Evolutionary conservation across 1,284 basidiomycete genomes (phyloP), one percentile per base, ranked within the genome.

Genomic region (Pyrrhoderma lamaoense): DNA sequence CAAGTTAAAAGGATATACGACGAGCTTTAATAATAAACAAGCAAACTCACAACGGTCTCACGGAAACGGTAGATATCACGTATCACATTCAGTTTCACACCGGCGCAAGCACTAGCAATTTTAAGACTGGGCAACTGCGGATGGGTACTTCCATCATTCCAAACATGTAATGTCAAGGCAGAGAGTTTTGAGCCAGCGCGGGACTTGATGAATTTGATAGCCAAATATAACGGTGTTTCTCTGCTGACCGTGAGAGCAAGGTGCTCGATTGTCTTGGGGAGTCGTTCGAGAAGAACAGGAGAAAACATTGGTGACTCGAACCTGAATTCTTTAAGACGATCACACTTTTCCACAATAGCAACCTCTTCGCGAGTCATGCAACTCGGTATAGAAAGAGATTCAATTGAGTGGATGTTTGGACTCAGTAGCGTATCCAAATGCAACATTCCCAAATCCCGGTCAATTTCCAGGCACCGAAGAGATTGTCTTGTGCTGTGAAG

Each of bases 161-260:
- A 76, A 19, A 76, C 25, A 42, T 75, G 71, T 37, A 79, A 63
- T 3, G 72, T 75, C 19, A 82, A 60, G 22, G 66, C 64, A 52
- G 67, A 65, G 42, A 82, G 60, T 8, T 64, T 59, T 5, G 69
- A 61, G 38, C 16, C 38, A n/a, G 16, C 5, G 34, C 63, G 65
- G 2, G 64, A 61, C 57, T 73, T 75, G 54, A 80, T 68, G 23
- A 67, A 58, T 35, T 80, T 76, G 34, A 83, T 62, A 23, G 83
- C 64, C 8, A 72, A 67, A 57, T 73, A 73, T 35, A 85, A 62
- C 21, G 68, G 63, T 0, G 76, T 79, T 49, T 79, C 75, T 54
- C 67, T 68, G 59, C 78, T 75, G 44, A 85, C 62, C 16, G 80
- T 76, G 37, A 85, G 66, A 23, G 79, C 76, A 37, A 85, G 60